Conservation (phyloP, 2,329 filamentous ascomycete species). For the Thielaviopsis musarum region DNA sequence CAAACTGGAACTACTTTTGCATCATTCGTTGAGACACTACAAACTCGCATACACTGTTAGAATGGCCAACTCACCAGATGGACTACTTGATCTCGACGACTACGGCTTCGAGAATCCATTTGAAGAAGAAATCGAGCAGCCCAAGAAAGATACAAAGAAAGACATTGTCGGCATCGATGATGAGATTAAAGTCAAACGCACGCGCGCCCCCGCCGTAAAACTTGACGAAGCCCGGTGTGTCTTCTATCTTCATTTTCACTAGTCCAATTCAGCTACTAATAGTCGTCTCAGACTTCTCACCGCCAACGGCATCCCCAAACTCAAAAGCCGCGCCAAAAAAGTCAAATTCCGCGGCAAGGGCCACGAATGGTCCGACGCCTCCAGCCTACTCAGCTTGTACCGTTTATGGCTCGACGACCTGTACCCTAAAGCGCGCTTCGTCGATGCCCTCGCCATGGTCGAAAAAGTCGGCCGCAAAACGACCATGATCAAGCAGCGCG, state of each 20-base stretch:
- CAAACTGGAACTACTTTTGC: background rate
- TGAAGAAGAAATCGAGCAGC: slow-evolving; percentile 13
- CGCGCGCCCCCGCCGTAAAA: slow-evolving; percentile 58
- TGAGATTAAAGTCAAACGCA: slow-evolving; percentile 69
- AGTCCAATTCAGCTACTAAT: background rate
- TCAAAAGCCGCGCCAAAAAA: slow-evolving; percentile 53
- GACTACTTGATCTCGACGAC: slow-evolving; percentile 53
- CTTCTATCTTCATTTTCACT: background rate
- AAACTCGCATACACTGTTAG: background rate
- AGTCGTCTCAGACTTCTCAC: slow-evolving; percentile 50
- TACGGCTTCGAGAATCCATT: slow-evolving; percentile 50
- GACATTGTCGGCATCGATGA: slow-evolving; percentile 63
- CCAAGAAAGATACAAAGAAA: slow-evolving; percentile 33
- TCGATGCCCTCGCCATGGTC: slow-evolving; percentile 75
- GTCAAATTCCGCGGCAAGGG: slow-evolving; percentile 83
- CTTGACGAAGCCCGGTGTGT: slow-evolving; percentile 61
- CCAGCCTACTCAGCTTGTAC: slow-evolving; percentile 72
- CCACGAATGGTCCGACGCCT: slow-evolving; percentile 83
- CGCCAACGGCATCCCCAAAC: slow-evolving; percentile 63
- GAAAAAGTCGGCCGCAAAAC: slow-evolving; percentile 87
- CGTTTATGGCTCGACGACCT: slow-evolving; percentile 95
- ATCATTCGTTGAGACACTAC: background rate
- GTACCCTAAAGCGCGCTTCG: slow-evolving; percentile 86
- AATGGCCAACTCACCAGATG: slow-evolving; percentile 1
- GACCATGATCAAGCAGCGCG: slow-evolving; percentile 54